phyloP scores from a whole-genome alignment of 2,329 filamentous ascomycete genomes.

The Juglanconis sp. region DNA sequence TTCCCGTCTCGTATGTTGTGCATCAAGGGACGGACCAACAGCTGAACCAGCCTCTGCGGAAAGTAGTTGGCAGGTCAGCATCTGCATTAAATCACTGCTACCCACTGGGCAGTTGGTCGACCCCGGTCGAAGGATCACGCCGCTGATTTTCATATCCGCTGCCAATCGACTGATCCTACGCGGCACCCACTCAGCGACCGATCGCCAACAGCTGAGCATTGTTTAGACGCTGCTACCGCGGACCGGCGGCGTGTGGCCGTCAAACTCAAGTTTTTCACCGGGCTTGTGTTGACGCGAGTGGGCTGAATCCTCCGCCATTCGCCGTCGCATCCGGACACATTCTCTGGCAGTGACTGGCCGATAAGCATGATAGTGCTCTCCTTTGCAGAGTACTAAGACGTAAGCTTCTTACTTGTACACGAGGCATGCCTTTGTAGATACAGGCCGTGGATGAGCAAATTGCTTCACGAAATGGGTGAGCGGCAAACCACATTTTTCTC shows the following conservation, averaged over 20 bases:
- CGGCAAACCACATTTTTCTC: not conserved
- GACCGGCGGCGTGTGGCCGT: not conserved
- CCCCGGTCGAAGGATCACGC: constrained; percentile 16
- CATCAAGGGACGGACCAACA: not conserved
- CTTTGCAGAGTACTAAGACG: not conserved
- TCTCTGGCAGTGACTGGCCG: not conserved
- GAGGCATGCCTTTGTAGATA: not conserved
- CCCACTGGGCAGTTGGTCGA: not conserved
- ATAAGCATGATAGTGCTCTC: not conserved
- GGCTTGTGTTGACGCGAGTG: not conserved
- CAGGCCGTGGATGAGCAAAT: not conserved
- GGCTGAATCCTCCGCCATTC: not conserved
- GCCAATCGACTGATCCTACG: constrained; percentile 7
- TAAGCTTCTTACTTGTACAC: not conserved
- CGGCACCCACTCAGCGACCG: constrained; percentile 5
- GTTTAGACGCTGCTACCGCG: constrained; percentile 12
- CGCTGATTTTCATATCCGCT: constrained; percentile 2
- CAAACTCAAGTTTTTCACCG: not conserved
- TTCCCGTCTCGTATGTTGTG: not conserved
- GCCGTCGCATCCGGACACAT: not conserved
- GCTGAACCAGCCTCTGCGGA: not conserved
- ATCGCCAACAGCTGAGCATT: not conserved
- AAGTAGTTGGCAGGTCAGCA: not conserved
- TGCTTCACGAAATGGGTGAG: not conserved
- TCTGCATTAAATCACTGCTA: not conserved